These are phyloP conservation scores for Nothophaeocryptopus gaeumannii DNA, from an alignment of 2,329 filamentous ascomycete genomes.

Conservation along the genomic window DNA sequence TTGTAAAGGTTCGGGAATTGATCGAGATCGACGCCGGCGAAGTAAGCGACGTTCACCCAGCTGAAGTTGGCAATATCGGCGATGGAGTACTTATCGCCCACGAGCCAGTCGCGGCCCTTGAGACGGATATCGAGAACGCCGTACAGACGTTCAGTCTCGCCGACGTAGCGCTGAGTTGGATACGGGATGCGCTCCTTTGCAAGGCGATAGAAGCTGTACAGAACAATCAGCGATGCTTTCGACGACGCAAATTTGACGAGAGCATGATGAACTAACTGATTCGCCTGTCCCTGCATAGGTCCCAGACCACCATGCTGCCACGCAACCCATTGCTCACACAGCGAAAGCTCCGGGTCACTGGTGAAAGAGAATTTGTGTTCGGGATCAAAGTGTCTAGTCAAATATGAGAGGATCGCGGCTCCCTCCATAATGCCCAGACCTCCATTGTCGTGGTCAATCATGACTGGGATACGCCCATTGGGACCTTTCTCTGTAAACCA, in stretches of 20 bases:
- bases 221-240: not conserved
- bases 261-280: conserved; percentile 21
- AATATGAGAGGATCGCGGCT: conserved; percentile 43
- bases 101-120: conserved; percentile 42
- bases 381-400: conserved; percentile 47
- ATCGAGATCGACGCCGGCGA: conserved; percentile 42
- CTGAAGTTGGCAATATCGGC: conserved; percentile 48
- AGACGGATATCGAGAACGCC: conserved; percentile 46
- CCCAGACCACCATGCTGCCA: conserved; percentile 49
- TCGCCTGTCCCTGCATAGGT: conserved; percentile 40
- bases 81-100: conserved; percentile 47
- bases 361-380: conserved; percentile 48
- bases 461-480: conserved; percentile 64
- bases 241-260: not conserved
- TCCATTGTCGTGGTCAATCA: conserved; percentile 63
- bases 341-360: conserved; percentile 46
- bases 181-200: conserved; percentile 46
- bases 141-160: conserved; percentile 48
- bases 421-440: conserved; percentile 54
- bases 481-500: conserved; percentile 64
- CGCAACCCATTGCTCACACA: conserved; percentile 58
- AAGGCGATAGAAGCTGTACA: conserved; percentile 38
- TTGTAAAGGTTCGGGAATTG: conserved; percentile 44
- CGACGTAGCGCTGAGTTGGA: conserved; percentile 46
- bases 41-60: conserved; percentile 44